Conservation (phyloP, 345 rosid genomes). For the Moringa oleifera region DNA sequence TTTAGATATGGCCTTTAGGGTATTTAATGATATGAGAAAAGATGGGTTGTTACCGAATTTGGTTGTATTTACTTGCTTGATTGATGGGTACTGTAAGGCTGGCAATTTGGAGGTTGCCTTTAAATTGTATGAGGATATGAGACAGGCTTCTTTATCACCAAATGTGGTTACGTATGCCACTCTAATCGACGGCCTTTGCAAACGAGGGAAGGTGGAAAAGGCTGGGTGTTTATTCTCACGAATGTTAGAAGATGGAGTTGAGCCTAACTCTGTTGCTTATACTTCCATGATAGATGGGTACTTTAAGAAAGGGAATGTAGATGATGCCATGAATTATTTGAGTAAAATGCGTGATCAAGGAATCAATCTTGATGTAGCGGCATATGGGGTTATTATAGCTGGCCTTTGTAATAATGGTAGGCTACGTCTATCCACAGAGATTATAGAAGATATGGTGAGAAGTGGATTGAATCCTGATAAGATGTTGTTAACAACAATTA, state of each 20-base stretch:
- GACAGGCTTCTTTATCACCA: slow-evolving; percentile 13
- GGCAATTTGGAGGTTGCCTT: slow-evolving; percentile 31
- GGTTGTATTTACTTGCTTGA: slow-evolving; percentile 40
- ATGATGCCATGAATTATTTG: slow-evolving; percentile 30
- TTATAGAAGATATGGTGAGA: slow-evolving; percentile 26
- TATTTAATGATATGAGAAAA: slow-evolving; percentile 30
- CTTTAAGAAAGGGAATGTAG: slow-evolving; percentile 27
- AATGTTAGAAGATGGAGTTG: slow-evolving; percentile 25
- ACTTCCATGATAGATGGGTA: slow-evolving; percentile 31
- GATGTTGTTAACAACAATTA: slow-evolving; percentile 32
- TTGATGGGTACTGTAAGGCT: slow-evolving; percentile 36
- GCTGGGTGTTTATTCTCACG: slow-evolving; percentile 23
- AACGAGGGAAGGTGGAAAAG: slow-evolving; percentile 29
- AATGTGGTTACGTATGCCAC: slow-evolving; percentile 33
- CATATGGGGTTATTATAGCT: slow-evolving; percentile 28
- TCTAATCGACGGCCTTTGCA: slow-evolving; percentile 38
- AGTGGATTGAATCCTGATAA: slow-evolving; percentile 30
- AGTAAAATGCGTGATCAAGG: slow-evolving; percentile 30
- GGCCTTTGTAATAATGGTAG: slow-evolving; percentile 36
- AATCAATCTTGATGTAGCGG: slow-evolving; percentile 28
- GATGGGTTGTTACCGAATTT: slow-evolving; percentile 33
- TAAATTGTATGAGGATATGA: slow-evolving; percentile 32
- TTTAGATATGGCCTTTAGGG: slow-evolving; percentile 18
- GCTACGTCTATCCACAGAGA: slow-evolving; percentile 20
- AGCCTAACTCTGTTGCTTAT: slow-evolving; percentile 28